A percentile compares a stretch with the other conserved stretches of the same genome.
Conservation (phyloP, 495 filamentous ascomycete genomes). For the Xylaria acuta region DNA sequence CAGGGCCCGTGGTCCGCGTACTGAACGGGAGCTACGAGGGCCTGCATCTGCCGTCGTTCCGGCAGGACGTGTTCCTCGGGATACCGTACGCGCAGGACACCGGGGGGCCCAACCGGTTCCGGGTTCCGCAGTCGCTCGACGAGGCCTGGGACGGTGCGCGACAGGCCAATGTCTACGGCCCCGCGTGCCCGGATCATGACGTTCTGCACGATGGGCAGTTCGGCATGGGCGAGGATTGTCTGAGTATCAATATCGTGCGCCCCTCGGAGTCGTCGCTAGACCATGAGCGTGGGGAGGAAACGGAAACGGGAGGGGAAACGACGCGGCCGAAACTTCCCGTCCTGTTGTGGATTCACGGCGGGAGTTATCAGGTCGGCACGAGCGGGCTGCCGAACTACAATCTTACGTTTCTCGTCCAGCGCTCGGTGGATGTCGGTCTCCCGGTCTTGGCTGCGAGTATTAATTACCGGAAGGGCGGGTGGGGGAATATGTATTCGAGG, state of each 20-base stretch:
- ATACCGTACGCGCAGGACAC: conserved; percentile 72
- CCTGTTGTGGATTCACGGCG: conserved; percentile 72
- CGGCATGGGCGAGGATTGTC: conserved; percentile 67
- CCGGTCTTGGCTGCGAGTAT: conserved; percentile 54
- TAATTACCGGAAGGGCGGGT: conserved; percentile 52
- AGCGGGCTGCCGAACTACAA: conserved; percentile 58
- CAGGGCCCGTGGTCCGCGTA: conserved; percentile 31
- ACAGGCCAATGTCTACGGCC: conserved; percentile 50
- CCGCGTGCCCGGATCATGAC: conserved; percentile 59
- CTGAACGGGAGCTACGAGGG: conserved; percentile 46
- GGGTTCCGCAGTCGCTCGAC: conserved; percentile 61
- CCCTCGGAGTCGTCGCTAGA: conserved; percentile 39
- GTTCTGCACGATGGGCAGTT: conserved; percentile 51
- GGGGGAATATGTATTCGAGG: conserved; percentile 56
- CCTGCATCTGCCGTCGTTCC: conserved; percentile 39
- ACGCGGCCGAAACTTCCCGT: conserved; percentile 55
- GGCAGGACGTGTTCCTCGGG: conserved; percentile 63
- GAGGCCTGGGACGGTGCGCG: conserved; percentile 52
- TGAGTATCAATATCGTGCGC: conserved; percentile 69
- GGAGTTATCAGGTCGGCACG: conserved; percentile 68
- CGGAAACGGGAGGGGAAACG: neutral
- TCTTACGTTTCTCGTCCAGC: conserved; percentile 51
- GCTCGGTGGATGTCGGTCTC: conserved; percentile 53
- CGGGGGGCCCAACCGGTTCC: conserved; percentile 63
- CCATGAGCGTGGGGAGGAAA: neutral